Evolutionary conservation across 495 filamentous ascomycete species (phyloP), one percentile per base, ranked within the genome.

Genomic region (Neurospora sp.): DNA sequence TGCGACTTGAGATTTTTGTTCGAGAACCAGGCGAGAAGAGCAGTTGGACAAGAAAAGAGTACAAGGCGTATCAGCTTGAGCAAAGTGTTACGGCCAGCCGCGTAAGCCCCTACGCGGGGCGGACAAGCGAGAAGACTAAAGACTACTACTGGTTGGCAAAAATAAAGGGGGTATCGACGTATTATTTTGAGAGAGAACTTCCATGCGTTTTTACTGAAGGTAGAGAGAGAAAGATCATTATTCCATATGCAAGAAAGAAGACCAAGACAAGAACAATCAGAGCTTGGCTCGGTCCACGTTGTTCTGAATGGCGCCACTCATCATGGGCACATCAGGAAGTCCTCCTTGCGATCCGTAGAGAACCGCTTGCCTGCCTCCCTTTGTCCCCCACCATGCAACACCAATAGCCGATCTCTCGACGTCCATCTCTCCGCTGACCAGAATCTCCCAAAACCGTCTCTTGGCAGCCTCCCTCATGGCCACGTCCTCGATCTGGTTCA

Each of bases 341-440:
- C 48, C 53, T 39, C 68, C 73, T 39, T 74, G 46, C 70, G 71
- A 71, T 37, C 73, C 77, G 14, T 73, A 79, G 59, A 83, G 68
- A 5, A 85, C 79, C 40, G 81, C 78, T 72, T 84, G 78, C 39
- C 81, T 73, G 2, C 84, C 84, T 0, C 84, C 84, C 59, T 78
- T 77, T 5, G 80, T 84, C 9, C 83, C 83, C 96, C 96, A 99
- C 96, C 96, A 99, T 14, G 89, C 88, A 38, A 96, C 91, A 72
- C 90, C 95, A 65, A 92, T 84, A 69, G 91, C 89, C 11, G 92
- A 90, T 37, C 93, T 85, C 76, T 97, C 92, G 68, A 97, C 89
- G 82, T 98, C 94, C 91, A 98, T 95, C 82, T 98, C 94, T 9
- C 95, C 94, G 73, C 86, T 88, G 35, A 90, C 90, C 53, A 98